Conservation (phyloP, 108 stramenopile species). For the Fragilaria radians region DNA sequence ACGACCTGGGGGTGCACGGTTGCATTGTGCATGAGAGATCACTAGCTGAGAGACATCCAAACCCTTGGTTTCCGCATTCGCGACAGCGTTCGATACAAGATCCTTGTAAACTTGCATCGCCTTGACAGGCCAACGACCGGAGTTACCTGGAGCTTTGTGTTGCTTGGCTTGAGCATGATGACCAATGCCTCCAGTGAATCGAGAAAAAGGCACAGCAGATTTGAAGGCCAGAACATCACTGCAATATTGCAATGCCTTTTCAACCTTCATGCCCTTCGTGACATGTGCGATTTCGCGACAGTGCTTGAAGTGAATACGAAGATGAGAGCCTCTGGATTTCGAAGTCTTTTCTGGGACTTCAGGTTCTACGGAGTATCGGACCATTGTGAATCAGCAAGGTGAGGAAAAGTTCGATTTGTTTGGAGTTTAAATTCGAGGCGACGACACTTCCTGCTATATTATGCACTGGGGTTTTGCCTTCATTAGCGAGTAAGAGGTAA, state of each 20-base stretch:
- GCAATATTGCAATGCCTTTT: constrained; percentile 83
- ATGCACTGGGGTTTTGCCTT: neutral
- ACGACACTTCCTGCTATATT: neutral
- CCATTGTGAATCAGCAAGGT: constrained; percentile 66
- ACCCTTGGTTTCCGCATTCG: constrained; percentile 97
- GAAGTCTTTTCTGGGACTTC: constrained; percentile 72
- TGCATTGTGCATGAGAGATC: constrained; percentile 92
- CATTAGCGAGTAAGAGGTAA: neutral
- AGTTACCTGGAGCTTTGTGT: constrained; percentile 87
- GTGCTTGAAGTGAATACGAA: constrained; percentile 99
- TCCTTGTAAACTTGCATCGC: constrained; percentile 93
- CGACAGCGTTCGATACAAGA: constrained; percentile 91
- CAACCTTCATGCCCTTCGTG: constrained; percentile 92
- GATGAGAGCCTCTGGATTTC: constrained; percentile 94
- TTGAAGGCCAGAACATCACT: constrained; percentile 94
- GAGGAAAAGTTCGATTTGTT: too few relatives aligned
- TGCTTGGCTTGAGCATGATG: constrained; percentile 93
- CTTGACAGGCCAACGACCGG: constrained; percentile 98
- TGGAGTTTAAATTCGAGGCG: too few relatives aligned
- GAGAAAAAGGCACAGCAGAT: constrained; percentile 94
- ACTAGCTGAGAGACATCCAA: constrained; percentile 80
- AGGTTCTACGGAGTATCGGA: constrained; percentile 76
- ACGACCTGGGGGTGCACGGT: constrained; percentile 95
- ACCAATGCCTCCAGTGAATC: constrained; percentile 96
- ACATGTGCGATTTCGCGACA: constrained; percentile 92